A percentile compares a stretch with the other conserved stretches of the same genome.
Conservation (phyloP, 75 land plant genomes). For the Larix kaempferi region DNA sequence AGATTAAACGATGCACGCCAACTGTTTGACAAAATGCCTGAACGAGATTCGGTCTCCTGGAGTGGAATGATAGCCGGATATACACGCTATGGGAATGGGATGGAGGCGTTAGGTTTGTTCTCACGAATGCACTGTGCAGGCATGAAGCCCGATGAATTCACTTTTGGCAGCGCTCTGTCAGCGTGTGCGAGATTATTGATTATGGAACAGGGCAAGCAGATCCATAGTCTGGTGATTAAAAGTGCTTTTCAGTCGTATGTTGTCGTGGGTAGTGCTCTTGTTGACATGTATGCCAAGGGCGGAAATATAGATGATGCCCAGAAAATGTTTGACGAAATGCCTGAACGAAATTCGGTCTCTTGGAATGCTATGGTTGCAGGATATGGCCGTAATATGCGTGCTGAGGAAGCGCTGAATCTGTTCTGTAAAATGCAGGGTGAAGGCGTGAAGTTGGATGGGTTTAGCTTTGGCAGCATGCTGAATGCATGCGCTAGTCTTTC, state of each 20-base stretch:
- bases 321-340: constrained; percentile 17
- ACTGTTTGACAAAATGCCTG: constrained; percentile 16
- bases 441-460: constrained; percentile 16
- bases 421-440: constrained; percentile 16
- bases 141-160: constrained; percentile 12
- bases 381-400: constrained; percentile 13
- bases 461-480: constrained; percentile 18
- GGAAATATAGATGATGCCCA: constrained; percentile 20
- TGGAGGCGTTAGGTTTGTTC: constrained; percentile 17
- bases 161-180: constrained; percentile 6
- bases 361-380: constrained; percentile 32
- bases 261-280: constrained; percentile 6
- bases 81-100: constrained; percentile 4
- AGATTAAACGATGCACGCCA: constrained; percentile 6
- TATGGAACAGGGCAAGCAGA: constrained; percentile 3
- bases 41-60: constrained; percentile 19
- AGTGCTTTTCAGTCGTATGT: constrained; percentile 2
- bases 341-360: constrained; percentile 10
- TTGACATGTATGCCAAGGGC: constrained; percentile 32
- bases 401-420: constrained; percentile 17
- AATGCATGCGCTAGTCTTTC: constrained; percentile 21
- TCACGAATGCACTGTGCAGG: constrained; percentile 7
- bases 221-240: constrained; percentile 8
- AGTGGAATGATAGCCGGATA: constrained; percentile 10
- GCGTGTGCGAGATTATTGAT: constrained; percentile 16